Evolutionary conservation across 371 early-diverging fungal genomes (phyloP).

Genomic region (Mortierella sp.): DNA sequence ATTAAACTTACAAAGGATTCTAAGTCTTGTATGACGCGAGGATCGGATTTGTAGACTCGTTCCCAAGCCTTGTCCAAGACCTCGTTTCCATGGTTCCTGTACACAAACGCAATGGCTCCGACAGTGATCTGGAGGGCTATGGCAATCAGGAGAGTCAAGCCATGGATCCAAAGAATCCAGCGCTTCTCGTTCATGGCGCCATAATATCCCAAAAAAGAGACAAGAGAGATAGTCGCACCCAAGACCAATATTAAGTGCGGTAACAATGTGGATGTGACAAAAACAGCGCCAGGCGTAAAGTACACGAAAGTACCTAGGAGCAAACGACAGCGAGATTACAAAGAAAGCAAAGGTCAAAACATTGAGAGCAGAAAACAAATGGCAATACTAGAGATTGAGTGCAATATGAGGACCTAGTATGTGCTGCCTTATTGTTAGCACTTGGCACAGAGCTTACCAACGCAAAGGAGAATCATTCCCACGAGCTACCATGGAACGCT

Average conservation of each 20-base stretch:
- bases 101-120: constrained; percentile 49
- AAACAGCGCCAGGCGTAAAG: constrained; percentile 51
- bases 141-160: constrained; percentile 38
- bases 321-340: neutral
- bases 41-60: constrained; percentile 42
- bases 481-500: constrained; percentile 30
- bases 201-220: constrained; percentile 56
- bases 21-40: constrained; percentile 49
- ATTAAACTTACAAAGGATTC: constrained; percentile 48
- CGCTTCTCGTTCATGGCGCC: constrained; percentile 55
- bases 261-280: constrained; percentile 50
- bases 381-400: neutral
- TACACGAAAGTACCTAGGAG: constrained; percentile 49
- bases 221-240: constrained; percentile 50
- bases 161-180: constrained; percentile 53
- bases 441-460: constrained; percentile 27
- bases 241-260: constrained; percentile 49
- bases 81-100: constrained; percentile 47
- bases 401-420: too few species aligned
- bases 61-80: constrained; percentile 50
- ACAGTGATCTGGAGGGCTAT: constrained; percentile 55
- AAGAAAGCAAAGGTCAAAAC: too few species aligned
- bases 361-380: neutral
- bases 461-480: constrained; percentile 55
- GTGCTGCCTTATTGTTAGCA: neutral